Evolutionary conservation across 306 rosid species (phyloP).

Genomic region (Castanea crenata): DNA sequence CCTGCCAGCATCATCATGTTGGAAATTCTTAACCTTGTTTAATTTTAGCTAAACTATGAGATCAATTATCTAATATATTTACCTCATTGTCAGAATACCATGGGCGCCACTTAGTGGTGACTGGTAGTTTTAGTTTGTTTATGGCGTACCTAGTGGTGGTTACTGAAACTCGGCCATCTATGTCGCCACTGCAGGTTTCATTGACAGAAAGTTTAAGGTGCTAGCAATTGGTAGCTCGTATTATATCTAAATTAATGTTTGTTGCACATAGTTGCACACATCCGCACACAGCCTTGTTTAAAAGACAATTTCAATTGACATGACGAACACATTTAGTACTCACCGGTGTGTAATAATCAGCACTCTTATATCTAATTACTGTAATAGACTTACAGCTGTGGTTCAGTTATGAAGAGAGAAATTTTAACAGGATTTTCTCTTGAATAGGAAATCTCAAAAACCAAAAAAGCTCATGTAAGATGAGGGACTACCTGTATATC

Average conservation of each 20-base stretch:
- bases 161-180: constrained; percentile 55
- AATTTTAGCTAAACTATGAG: not conserved
- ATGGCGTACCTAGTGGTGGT: constrained; percentile 51
- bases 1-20: constrained; percentile 30
- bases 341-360: too few relatives aligned
- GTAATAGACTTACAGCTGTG: not conserved
- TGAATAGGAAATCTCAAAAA: not conserved
- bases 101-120: constrained; percentile 46
- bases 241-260: too few relatives aligned
- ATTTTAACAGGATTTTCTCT: not conserved
- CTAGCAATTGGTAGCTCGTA: not conserved
- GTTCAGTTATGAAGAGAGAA: not conserved
- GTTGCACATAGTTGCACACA: too few relatives aligned
- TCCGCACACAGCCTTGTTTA: too few relatives aligned
- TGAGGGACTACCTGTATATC: constrained; percentile 11
- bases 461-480: not conserved
- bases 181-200: constrained; percentile 52
- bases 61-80: not conserved
- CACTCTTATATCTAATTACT: too few relatives aligned
- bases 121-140: constrained; percentile 35
- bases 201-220: constrained; percentile 6
- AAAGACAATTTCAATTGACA: too few relatives aligned
- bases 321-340: too few relatives aligned
- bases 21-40: not conserved
- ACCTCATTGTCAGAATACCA: constrained; percentile 54